Base-by-base conservation (phyloP, 768 basidiomycete species). In the Panaeolus papilionaceus region DNA sequence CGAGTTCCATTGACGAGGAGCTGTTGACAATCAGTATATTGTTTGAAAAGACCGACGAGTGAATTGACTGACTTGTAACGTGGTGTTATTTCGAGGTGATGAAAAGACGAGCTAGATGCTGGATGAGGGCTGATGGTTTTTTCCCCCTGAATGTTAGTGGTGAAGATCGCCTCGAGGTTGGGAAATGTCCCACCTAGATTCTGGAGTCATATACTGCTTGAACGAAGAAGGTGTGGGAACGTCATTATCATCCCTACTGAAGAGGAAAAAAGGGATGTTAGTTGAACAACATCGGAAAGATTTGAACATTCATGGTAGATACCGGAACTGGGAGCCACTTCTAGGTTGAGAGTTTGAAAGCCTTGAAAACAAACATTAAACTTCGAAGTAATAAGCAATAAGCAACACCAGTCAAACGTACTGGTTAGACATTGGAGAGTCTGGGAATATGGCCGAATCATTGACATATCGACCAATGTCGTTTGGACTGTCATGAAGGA, bases 161-260 rank as follows among this genome's bases (percentile, higher is more conserved):
- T 54, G 45, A 40, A 37, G 6, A 7, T 11, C 26, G 51, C 18
- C 33, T 66, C 28, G 38, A 70, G 51, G 44, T 33, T 20, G 5
- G 38, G 4, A 28, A 44, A 42, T n/a, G 23, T 66, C 73, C 69
- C 38, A 82, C 85, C 84, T 86, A 47, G 84, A 83, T 69, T 84
- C 83, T 47, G 85, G 85, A 3, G 85, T 86, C 64, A 80, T 72
- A 64, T 77, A 80, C 71, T 83, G 83, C 51, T 79, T 80, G 42
- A 76, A 76, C 11, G 70, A 67, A 37, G 68, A 69, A 44, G 69
- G 68, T 40, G 68, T 61, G 44, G 66, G 72, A 28, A 63, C 62
- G 20, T 68, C 37, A 49, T 64, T 70, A 33, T 68, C 70, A 37
- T 38, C 63, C 54, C 70, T 71, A 61, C 62, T 67, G 37, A 51